Evolutionary conservation across 768 basidiomycete genomes (phyloP).

Genomic region (Rhodosporidiobolus sp.): DNA sequence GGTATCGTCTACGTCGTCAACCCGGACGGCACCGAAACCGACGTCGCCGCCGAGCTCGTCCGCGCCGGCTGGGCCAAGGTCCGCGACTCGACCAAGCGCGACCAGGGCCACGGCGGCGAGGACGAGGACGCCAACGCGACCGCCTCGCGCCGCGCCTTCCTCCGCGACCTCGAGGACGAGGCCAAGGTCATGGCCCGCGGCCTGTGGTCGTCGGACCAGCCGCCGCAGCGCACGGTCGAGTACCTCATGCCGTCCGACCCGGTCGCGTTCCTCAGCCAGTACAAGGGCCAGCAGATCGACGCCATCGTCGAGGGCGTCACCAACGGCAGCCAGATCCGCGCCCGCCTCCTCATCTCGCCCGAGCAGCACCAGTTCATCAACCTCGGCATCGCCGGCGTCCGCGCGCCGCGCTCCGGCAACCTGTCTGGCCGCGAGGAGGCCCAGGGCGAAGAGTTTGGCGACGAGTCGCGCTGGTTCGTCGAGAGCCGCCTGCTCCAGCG

Average conservation of each 20-base stretch:
- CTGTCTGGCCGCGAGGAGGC: conserved; percentile 51
- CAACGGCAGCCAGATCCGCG: conserved; percentile 85
- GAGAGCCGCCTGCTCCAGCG: conserved; percentile 80
- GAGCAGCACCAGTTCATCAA: conserved; percentile 88
- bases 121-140: conserved; percentile 76
- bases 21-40: conserved; percentile 68
- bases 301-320: conserved; percentile 90
- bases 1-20: conserved; percentile 51
- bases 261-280: conserved; percentile 79
- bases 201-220: conserved; percentile 15
- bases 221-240: conserved; percentile 67
- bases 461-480: conserved; percentile 93
- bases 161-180: conserved; percentile 70
- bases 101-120: conserved; percentile 60
- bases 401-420: conserved; percentile 63
- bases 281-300: conserved; percentile 87
- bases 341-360: conserved; percentile 80
- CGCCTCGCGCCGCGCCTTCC: conserved; percentile 49
- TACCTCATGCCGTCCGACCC: conserved; percentile 88
- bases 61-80: conserved; percentile 88
- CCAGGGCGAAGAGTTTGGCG: conserved; percentile 62
- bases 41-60: conserved; percentile 72
- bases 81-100: conserved; percentile 58
- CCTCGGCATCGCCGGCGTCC: conserved; percentile 70
- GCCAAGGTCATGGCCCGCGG: conserved; percentile 54